Base-by-base conservation (phyloP, 805 yeast species). In the Lipomyces starkeyi region DNA sequence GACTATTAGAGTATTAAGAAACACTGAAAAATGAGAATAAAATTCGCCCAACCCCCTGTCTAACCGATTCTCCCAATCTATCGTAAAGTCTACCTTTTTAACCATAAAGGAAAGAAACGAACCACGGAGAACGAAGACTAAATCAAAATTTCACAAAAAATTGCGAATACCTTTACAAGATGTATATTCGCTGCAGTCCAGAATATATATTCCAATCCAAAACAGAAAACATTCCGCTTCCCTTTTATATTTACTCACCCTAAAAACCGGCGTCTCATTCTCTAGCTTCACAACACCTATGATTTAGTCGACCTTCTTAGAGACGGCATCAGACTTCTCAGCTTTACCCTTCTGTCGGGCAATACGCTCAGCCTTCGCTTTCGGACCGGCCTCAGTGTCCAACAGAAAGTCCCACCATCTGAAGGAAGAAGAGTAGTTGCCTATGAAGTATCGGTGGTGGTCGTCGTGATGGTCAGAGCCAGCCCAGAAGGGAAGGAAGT, bases 361-460 rank as follows among this genome's bases (percentile, higher is more conserved):
- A 76, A 78, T 96, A 82, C 97, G 86, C 70, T 85, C 86, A 32
- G 84, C 83, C 79, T 88, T 90, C 53, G 94, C 96, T 75, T 87
- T 87, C 61, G 88, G 88, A 69, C 97, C 97, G 73, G 94, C 91
- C 80, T 91, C 96, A n/a, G 99, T 93, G 78, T 89, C 89, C 74
- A 94, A 82, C 71, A 87, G 77, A 80, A 82, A 90, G 81, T 94
- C 99, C 96, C 97, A 93, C 91, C 97, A 91, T 82, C 98, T 89
- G 86, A 94, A 95, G 49, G 93, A 87, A 58, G 97, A 90, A 35
- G 98, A 95, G 79, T 92, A 94, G 80, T 93, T 93, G 73, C 98
- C 98, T 74, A 92, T 90, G 81, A 94, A 94, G 82, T 90, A 93
- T 79, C 91, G 97, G 79, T 94, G 99, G 78, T 94, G 99, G 80